Percentiles rank a stretch among this genome's conserved stretches.
Conservation (phyloP, 2,329 filamentous ascomycete species). For the Cladosporium sphaerospermum region DNA sequence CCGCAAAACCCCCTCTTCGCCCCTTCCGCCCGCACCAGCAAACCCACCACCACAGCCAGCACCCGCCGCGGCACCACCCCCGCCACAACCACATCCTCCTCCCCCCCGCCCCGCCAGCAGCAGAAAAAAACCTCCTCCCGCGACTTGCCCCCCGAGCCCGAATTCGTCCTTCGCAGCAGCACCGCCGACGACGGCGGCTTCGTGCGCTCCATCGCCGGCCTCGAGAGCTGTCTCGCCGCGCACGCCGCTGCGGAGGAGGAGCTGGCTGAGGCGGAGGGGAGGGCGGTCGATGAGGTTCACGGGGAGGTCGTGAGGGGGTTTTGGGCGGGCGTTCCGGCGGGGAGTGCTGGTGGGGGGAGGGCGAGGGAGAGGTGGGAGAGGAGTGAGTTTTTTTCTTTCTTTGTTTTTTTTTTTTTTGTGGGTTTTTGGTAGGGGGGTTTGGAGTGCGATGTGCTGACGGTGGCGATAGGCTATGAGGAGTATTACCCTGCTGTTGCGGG, state of each 20-base stretch:
- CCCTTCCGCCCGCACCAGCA: conserved; percentile 1
- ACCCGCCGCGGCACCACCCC: conserved; percentile 2
- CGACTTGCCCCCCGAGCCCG: background rate
- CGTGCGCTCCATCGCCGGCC: background rate
- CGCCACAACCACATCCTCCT: conserved; percentile 2
- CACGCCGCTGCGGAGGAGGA: conserved; percentile 7
- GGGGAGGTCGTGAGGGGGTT: conserved; percentile 1
- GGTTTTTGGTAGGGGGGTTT: too few relatives aligned
- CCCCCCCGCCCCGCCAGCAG: background rate
- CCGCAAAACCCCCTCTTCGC: conserved; percentile 11
- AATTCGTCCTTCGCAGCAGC: conserved; percentile 8
- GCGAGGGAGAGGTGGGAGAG: conserved; percentile 6
- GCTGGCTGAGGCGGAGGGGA: conserved; percentile 4
- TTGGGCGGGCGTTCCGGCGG: background rate
- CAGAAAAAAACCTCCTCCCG: background rate
- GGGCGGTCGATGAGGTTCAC: conserved; percentile 1
- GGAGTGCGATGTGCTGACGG: background rate
- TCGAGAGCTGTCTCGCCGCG: background rate
- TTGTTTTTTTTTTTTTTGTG: background rate
- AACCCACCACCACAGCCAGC: conserved; percentile 1
- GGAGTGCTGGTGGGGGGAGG: background rate
- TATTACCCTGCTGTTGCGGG: background rate
- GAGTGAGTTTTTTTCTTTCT: background rate
- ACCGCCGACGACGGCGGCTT: background rate
- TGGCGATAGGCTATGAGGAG: conserved; percentile 1